Evolutionary conservation across 208 protist genomes (phyloP), one percentile per base, ranked within the genome.

Genomic region (Dictyostelium gargantuum): DNA sequence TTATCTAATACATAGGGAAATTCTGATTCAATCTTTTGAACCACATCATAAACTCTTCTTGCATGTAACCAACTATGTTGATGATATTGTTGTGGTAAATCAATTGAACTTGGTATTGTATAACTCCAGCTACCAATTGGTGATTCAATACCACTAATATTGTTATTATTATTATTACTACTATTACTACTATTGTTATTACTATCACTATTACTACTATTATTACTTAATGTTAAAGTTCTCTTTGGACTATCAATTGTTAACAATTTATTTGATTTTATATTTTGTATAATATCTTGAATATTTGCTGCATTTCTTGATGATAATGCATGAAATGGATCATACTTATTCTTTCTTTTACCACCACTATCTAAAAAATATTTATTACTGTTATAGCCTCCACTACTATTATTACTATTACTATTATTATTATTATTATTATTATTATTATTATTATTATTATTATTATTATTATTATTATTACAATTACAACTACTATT

Each of bases 251-350:
- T 75, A 56, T 56, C 80, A 46, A 85, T 85, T 6, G 80, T 85
- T 15, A 85, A 11, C 48, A 56, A 8, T 42, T 42, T 73, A 54
- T 73, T 85, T 75, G 63, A 9, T 75, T 75, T 85, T 13, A 85
- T 85, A 75, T 54, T 85, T 21, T 85, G 61, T 11, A 85, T 73
- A 23, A 85, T 85, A 23, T 85, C 80, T 23, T 68, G n/a, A n/a
- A 66, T 46, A 82, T 46, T 66, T 48, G 52, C 13, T 3, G 40
- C n/a, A 54, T 32, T 77, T 38, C 66, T 73, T 17, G n/a, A 26
- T 46, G 23, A 76, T 76, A 50, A 15, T 76, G 58, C 58, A 38
- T 76, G 35, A 50, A 48, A 76, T 50, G 70, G 40, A 32, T 76
- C 35, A 48, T 32, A 29, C 17, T 38, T 2, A 56, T 38, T 32